phyloP scores from a whole-genome alignment of 2,329 filamentous ascomycete species.

The Didymosphaeria variabile region DNA sequence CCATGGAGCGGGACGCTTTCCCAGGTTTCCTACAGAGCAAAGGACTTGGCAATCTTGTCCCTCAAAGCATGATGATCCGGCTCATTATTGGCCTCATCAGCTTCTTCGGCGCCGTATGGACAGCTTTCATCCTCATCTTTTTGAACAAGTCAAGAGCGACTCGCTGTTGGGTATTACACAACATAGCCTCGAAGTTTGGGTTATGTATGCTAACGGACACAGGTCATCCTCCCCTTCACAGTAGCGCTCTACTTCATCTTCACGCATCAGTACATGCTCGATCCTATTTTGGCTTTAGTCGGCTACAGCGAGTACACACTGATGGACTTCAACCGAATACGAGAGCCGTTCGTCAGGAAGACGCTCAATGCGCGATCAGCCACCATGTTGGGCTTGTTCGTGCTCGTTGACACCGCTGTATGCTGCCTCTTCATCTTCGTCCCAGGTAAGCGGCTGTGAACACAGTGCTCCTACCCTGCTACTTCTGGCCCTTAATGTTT shows the following conservation, averaged over 20 bases:
- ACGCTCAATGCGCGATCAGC: slow-evolving; percentile 84
- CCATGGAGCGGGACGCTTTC: slow-evolving; percentile 99
- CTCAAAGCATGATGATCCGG: slow-evolving; percentile 84
- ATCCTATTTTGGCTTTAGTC: slow-evolving; percentile 87
- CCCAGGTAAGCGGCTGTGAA: slow-evolving; percentile 80
- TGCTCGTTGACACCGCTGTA: slow-evolving; percentile 80
- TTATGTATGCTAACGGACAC: slow-evolving; percentile 37
- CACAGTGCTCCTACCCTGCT: neutral
- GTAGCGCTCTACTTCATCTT: slow-evolving; percentile 77
- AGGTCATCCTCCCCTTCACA: slow-evolving; percentile 89
- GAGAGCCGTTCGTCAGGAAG: slow-evolving; percentile 89
- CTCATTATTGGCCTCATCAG: slow-evolving; percentile 84
- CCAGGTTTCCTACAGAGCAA: slow-evolving; percentile 95
- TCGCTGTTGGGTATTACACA: slow-evolving; percentile 79
- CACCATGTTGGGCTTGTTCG: slow-evolving; percentile 80
- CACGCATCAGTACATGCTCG: slow-evolving; percentile 95
- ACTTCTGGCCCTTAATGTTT: slow-evolving; percentile 9
- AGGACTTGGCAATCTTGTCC: slow-evolving; percentile 93
- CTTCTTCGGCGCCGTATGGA: slow-evolving; percentile 94
- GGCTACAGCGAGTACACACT: slow-evolving; percentile 97
- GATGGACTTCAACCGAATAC: slow-evolving; percentile 86
- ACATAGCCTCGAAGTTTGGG: neutral
- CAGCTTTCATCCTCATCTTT: slow-evolving; percentile 92
- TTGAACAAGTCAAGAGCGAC: slow-evolving; percentile 77
- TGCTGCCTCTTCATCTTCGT: slow-evolving; percentile 94